Percentiles rank a stretch among this genome's conserved stretches.
These are phyloP conservation scores for Capsicum pubescens DNA, from an alignment of 257 asterid genomes.

Conservation along the genomic window DNA sequence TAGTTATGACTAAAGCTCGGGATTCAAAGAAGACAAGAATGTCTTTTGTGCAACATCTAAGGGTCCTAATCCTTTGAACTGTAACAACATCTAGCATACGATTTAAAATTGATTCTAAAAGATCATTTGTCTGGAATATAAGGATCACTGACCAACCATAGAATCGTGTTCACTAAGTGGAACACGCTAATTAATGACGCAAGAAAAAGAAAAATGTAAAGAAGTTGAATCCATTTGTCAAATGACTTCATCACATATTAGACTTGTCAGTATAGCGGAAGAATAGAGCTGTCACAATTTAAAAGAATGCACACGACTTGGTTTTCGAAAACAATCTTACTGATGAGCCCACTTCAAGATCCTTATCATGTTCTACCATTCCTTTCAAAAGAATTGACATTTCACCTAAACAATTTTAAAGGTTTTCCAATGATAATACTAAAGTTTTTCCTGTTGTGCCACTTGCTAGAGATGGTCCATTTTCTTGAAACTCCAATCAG, in stretches of 20 bases:
- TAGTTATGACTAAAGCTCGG: conserved; percentile 12
- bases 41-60: background rate
- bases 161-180: background rate
- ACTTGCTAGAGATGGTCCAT: conserved; percentile 16
- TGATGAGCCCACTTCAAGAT: conserved; percentile 1
- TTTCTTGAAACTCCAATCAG: background rate
- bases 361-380: conserved; percentile 14
- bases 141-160: background rate
- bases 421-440: background rate
- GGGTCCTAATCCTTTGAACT: background rate
- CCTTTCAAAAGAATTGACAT: conserved; percentile 11
- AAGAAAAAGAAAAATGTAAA: too few relatives aligned
- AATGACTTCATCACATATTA: background rate
- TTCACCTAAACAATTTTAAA: conserved; percentile 1
- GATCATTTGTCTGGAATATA: background rate
- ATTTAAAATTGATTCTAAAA: background rate
- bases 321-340: background rate
- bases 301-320: background rate
- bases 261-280: background rate
- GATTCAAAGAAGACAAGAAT: background rate
- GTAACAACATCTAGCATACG: background rate
- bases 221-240: background rate
- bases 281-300: background rate
- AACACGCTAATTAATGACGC: background rate
- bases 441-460: background rate